phyloP scores from a whole-genome alignment of 2,329 filamentous ascomycete genomes.

The Neophaeococcomyces mojaviensis region DNA sequence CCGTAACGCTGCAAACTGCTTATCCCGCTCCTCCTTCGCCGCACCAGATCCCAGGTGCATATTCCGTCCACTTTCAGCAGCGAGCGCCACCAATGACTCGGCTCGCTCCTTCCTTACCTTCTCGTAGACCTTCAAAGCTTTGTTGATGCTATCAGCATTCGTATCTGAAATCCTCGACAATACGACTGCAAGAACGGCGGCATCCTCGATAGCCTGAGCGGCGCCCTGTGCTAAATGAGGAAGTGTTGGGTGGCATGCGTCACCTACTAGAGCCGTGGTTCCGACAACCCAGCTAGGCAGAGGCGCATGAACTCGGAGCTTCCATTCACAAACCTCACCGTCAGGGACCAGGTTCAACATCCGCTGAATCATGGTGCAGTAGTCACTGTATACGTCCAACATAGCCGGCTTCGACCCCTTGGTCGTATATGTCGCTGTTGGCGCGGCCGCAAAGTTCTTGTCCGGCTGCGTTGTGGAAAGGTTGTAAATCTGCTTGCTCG shows the following conservation, averaged over 20 bases:
- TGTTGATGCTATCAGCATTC: conserved; percentile 41
- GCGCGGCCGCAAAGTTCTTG: conserved; percentile 50
- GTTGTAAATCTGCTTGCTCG: conserved; percentile 59
- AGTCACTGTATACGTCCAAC: conserved; percentile 52
- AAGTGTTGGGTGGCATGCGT: conserved; percentile 56
- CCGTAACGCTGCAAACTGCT: conserved; percentile 47
- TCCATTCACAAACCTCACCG: conserved; percentile 62
- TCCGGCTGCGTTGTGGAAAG: conserved; percentile 57
- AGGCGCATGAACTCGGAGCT: conserved; percentile 54
- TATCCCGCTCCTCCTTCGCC: conserved; percentile 52
- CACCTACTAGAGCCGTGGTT: conserved; percentile 48
- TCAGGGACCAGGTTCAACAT: conserved; percentile 56
- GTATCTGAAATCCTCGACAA: conserved; percentile 43
- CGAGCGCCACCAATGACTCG: conserved; percentile 50
- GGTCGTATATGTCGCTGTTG: conserved; percentile 56
- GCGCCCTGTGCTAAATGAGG: conserved; percentile 59
- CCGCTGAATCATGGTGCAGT: conserved; percentile 53
- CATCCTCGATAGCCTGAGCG: conserved; percentile 59
- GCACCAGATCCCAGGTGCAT: conserved; percentile 52
- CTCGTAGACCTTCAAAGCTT: conserved; percentile 50
- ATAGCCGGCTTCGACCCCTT: conserved; percentile 54
- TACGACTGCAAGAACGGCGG: conserved; percentile 48
- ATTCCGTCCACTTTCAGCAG: conserved; percentile 46
- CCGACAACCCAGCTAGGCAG: conserved; percentile 55
- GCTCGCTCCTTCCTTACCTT: conserved; percentile 49